Conservation (phyloP, 495 filamentous ascomycete species). For the Talaromyces stipitatus region DNA sequence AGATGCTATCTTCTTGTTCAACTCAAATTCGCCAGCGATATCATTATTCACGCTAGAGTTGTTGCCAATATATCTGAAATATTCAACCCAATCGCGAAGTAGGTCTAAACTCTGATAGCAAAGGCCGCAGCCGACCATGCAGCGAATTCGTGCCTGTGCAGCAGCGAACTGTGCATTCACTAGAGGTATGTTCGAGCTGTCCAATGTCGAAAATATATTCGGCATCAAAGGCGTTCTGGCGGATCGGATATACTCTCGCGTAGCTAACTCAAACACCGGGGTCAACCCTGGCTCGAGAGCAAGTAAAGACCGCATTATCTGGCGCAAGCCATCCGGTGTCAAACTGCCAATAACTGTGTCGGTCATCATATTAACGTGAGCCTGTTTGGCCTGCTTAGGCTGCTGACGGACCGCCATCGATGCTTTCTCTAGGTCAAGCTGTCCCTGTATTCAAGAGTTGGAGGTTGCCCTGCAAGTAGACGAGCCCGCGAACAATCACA, state of each 20-base stretch:
- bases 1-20: constrained; percentile 12
- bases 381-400: constrained; percentile 9
- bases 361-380: constrained; percentile 27
- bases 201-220: too few species aligned
- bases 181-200: too few species aligned
- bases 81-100: not conserved
- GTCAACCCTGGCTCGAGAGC: constrained; percentile 12
- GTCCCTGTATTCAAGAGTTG: too few species aligned
- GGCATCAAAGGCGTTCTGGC: too few species aligned
- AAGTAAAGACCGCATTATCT: constrained; percentile 15
- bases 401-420: not conserved
- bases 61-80: too few species aligned
- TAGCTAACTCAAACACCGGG: constrained; percentile 13
- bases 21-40: not conserved
- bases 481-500: too few species aligned
- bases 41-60: not conserved
- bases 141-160: constrained; percentile 14
- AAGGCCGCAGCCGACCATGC: constrained; percentile 21
- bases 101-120: constrained; percentile 9
- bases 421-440: too few species aligned
- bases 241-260: too few species aligned
- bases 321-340: constrained; percentile 16
- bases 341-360: constrained; percentile 24
- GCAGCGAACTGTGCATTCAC: constrained; percentile 2
- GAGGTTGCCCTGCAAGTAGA: too few species aligned